phyloP scores from a whole-genome alignment of 768 basidiomycete species.

The Pulveroboletus sp. region DNA sequence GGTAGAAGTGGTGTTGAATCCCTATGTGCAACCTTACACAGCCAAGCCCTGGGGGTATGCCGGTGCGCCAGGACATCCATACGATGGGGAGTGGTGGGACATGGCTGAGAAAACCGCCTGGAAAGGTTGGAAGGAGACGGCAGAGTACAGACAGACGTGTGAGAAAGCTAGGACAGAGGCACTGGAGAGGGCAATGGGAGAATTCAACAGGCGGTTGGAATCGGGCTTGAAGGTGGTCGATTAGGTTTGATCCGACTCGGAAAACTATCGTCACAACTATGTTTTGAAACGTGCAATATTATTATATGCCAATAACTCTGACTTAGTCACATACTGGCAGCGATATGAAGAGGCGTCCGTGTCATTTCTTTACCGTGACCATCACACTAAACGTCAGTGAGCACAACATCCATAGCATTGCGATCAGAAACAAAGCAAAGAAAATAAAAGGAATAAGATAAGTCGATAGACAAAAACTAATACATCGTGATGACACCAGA shows the following conservation, averaged over 20 bases:
- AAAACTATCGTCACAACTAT: no score
- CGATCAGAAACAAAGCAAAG: constrained; percentile 26
- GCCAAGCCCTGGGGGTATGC: constrained; percentile 60
- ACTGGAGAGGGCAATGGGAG: constrained; percentile 4
- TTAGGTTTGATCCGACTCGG: no score
- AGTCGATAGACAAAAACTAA: constrained; percentile 12
- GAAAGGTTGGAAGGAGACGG: constrained; percentile 32
- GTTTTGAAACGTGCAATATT: no score
- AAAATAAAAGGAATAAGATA: constrained; percentile 34
- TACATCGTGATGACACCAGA: constrained; percentile 24
- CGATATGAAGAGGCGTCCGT: no score
- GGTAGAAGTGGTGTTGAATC: constrained; percentile 45
- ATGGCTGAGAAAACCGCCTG: constrained; percentile 42
- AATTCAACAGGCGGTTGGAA: constrained; percentile 8
- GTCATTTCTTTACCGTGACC: no score
- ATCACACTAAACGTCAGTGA: no score
- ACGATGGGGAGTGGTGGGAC: constrained; percentile 45
- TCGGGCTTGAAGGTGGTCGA: background rate
- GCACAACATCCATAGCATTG: constrained; percentile 31
- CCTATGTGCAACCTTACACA: constrained; percentile 50
- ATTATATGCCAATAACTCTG: no score
- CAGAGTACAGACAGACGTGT: constrained; percentile 18
- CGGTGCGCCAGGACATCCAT: constrained; percentile 51
- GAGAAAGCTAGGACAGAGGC: constrained; percentile 10
- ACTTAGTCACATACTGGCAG: no score